Percentiles rank a stretch among this genome's conserved stretches.
Conservation (phyloP, 1,284 basidiomycete species). For the Naganishia liquefaciens region DNA sequence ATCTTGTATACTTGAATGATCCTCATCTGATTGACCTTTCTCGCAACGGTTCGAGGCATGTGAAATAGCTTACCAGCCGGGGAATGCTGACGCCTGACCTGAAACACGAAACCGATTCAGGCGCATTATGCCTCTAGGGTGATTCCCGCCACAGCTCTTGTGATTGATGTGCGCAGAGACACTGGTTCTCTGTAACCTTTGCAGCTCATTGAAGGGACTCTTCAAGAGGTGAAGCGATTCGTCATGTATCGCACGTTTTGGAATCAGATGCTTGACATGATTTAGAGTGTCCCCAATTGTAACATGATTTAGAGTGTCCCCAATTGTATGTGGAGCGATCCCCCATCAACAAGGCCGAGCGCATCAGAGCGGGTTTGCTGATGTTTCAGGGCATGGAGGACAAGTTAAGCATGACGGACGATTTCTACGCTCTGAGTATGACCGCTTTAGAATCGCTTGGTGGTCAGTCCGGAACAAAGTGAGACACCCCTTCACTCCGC, state of each 20-base stretch:
- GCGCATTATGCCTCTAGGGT: background rate
- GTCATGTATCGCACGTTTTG: too few species aligned
- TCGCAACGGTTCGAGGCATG: too few species aligned
- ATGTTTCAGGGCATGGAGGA: constrained; percentile 45
- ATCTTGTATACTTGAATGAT: too few species aligned
- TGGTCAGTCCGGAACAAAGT: constrained; percentile 43
- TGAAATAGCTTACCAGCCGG: too few species aligned
- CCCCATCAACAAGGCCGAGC: constrained; percentile 45
- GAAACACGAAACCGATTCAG: too few species aligned
- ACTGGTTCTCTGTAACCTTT: background rate
- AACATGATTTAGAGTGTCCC: constrained; percentile 36
- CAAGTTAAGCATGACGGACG: constrained; percentile 38
- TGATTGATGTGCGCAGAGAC: background rate
- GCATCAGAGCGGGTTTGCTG: constrained; percentile 48
- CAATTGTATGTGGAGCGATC: constrained; percentile 48
- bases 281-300: background rate
- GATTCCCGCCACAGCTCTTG: background rate
- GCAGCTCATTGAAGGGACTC: constrained; percentile 51
- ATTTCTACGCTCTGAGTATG: constrained; percentile 27
- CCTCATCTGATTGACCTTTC: too few species aligned
- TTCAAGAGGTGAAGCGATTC: constrained; percentile 34
- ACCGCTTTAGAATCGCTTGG: too few species aligned
- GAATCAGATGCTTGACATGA: too few species aligned
- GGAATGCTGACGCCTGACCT: too few species aligned
- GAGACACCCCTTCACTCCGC: background rate